Evolutionary conservation across 352 stramenopile genomes (phyloP).

Genomic region (Phytophthora uliginosa): DNA sequence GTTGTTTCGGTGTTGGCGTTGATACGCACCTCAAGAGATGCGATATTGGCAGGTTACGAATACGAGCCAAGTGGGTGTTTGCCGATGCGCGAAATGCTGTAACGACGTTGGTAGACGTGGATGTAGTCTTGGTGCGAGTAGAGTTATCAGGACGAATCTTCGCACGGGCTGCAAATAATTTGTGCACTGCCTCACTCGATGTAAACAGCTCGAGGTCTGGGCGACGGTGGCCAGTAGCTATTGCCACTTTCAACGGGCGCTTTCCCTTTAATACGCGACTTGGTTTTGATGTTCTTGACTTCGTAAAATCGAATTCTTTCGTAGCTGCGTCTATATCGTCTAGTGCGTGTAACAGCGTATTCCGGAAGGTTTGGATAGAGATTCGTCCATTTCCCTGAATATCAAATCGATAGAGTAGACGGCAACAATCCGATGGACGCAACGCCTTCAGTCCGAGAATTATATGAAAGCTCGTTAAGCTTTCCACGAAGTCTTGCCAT

Average conservation of each 20-base stretch:
- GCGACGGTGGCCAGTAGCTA: conserved; percentile 35
- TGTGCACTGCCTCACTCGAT: conserved; percentile 47
- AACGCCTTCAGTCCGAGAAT: conserved; percentile 14
- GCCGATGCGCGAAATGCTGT: conserved; percentile 33
- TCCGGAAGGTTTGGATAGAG: conserved; percentile 22
- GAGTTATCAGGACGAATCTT: conserved; percentile 8
- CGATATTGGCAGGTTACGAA: conserved; percentile 55
- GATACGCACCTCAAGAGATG: conserved; percentile 45
- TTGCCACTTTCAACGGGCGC: conserved; percentile 33
- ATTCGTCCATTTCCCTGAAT: conserved; percentile 35
- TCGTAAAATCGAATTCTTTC: conserved; percentile 14
- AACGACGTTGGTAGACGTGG: not conserved
- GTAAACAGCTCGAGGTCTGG: conserved; percentile 53
- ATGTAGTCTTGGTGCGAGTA: not conserved
- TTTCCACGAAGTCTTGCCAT: conserved; percentile 38
- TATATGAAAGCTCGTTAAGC: conserved; percentile 35
- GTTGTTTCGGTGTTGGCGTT: not conserved
- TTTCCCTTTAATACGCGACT: conserved; percentile 8
- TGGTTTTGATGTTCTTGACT: not conserved
- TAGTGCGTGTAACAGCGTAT: conserved; percentile 19
- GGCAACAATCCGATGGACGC: conserved; percentile 35
- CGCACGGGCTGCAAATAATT: conserved; percentile 50
- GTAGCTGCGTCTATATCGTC: conserved; percentile 16
- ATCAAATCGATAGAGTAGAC: conserved; percentile 60
- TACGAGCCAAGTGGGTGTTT: conserved; percentile 49